These are phyloP conservation scores for Neurospora sp. DNA, from an alignment of 495 filamentous ascomycete species.

Conservation along the genomic window DNA sequence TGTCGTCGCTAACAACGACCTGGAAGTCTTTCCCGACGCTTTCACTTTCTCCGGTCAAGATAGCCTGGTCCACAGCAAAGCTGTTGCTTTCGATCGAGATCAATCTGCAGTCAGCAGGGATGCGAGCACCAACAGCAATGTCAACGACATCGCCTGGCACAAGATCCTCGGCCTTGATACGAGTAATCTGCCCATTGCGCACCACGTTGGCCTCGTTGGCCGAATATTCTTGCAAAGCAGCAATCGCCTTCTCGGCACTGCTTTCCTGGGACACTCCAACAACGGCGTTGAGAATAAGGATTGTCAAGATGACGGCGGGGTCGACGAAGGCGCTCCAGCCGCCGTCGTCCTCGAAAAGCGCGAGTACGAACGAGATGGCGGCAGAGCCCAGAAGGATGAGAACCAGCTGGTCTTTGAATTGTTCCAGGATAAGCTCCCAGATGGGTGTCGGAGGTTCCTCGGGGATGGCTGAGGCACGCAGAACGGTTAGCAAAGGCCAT, in stretches of 20 bases:
- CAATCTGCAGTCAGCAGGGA: slow-evolving; percentile 93
- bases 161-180: slow-evolving; percentile 86
- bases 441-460: slow-evolving; percentile 96
- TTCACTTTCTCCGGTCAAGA: slow-evolving; percentile 96
- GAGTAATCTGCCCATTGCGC: slow-evolving; percentile 62
- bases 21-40: slow-evolving; percentile 79
- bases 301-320: slow-evolving; percentile 92
- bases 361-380: slow-evolving; percentile 87
- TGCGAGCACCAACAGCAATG: slow-evolving; percentile 82
- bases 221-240: slow-evolving; percentile 96
- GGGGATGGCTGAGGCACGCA: slow-evolving; percentile 56
- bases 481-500: not conserved
- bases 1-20: slow-evolving; percentile 56
- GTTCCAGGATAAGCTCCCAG: slow-evolving; percentile 93
- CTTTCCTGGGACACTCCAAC: slow-evolving; percentile 98
- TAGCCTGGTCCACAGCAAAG: slow-evolving; percentile 93
- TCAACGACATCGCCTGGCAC: slow-evolving; percentile 92
- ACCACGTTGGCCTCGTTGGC: slow-evolving; percentile 95
- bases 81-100: slow-evolving; percentile 91
- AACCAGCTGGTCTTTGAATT: slow-evolving; percentile 98
- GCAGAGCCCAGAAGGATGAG: slow-evolving; percentile 91
- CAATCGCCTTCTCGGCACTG: slow-evolving; percentile 97
- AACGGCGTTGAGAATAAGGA: slow-evolving; percentile 90
- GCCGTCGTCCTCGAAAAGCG: slow-evolving; percentile 84
- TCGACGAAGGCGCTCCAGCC: slow-evolving; percentile 99